Evolutionary conservation across 176 grass and related monocot species (phyloP).

Genomic region (Poa annua): DNA sequence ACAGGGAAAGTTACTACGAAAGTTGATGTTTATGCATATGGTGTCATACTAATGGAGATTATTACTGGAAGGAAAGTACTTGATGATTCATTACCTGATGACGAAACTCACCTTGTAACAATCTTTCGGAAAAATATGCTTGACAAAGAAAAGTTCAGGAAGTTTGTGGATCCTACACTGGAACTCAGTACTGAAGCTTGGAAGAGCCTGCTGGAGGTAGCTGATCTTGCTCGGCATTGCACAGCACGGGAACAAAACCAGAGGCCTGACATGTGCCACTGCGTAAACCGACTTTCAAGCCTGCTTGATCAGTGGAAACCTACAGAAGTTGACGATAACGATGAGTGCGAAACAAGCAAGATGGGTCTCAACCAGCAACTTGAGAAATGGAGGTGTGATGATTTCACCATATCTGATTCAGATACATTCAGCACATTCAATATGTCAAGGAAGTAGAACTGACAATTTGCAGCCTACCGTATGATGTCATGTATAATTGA

Average conservation of each 20-base stretch:
- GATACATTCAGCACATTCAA: constrained; percentile 45
- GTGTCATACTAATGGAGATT: constrained; percentile 96
- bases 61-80: constrained; percentile 90
- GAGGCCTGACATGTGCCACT: constrained; percentile 93
- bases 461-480: neutral
- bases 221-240: constrained; percentile 87
- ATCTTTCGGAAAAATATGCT: constrained; percentile 78
- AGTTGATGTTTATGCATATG: constrained; percentile 94
- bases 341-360: constrained; percentile 43
- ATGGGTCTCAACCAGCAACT: constrained; percentile 64
- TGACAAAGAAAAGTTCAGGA: constrained; percentile 75
- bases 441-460: constrained; percentile 43
- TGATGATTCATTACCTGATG: constrained; percentile 80
- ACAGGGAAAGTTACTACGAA: constrained; percentile 96
- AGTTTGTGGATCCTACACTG: constrained; percentile 66
- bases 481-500: constrained; percentile 22
- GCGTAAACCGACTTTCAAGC: constrained; percentile 71
- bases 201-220: constrained; percentile 70
- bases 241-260: constrained; percentile 74
- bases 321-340: constrained; percentile 41
- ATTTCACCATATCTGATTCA: constrained; percentile 62
- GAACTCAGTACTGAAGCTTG: constrained; percentile 60
- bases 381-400: constrained; percentile 67
- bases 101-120: constrained; percentile 79
- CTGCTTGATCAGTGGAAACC: constrained; percentile 81